Conservation (phyloP, 177 flowering plant genomes). For the Vitis hybrid region DNA sequence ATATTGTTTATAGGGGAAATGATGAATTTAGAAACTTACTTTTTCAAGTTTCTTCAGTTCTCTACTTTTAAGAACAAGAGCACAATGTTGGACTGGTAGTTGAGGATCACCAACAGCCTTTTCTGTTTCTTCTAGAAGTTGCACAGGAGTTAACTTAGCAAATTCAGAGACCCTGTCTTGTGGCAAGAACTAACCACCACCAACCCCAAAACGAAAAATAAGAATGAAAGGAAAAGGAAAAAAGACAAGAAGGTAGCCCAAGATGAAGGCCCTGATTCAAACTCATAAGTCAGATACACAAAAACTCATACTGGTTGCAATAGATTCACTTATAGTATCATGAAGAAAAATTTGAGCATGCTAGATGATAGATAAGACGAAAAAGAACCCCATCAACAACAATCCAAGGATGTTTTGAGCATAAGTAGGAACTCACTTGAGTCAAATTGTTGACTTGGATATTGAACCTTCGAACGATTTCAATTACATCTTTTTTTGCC, state of each 20-base stretch:
- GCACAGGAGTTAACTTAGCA: slow-evolving; percentile 92
- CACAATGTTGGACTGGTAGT: slow-evolving; percentile 72
- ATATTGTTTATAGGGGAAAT: neutral
- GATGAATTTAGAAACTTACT: slow-evolving; percentile 41
- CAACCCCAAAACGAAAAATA: neutral
- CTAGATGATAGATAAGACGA: neutral
- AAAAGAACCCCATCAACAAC: too few species aligned
- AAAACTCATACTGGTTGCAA: neutral
- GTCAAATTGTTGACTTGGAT: slow-evolving; percentile 97
- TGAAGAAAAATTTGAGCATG: neutral
- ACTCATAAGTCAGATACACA: neutral
- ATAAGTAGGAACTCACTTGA: slow-evolving; percentile 54
- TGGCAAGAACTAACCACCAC: slow-evolving; percentile 67
- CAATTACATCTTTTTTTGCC: slow-evolving; percentile 69
- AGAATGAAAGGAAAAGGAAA: neutral
- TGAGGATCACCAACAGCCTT: slow-evolving; percentile 96
- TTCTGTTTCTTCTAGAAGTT: slow-evolving; percentile 94
- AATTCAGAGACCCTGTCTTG: slow-evolving; percentile 99
- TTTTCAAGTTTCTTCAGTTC: slow-evolving; percentile 63
- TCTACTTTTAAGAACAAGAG: slow-evolving; percentile 71
- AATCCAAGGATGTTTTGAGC: too few species aligned
- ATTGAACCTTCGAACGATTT: slow-evolving; percentile 67
- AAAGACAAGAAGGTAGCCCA: neutral
- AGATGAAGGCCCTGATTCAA: neutral
- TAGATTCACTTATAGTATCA: neutral